Base-by-base conservation (phyloP, 768 basidiomycete species). In the Leccinum uliginosum region DNA sequence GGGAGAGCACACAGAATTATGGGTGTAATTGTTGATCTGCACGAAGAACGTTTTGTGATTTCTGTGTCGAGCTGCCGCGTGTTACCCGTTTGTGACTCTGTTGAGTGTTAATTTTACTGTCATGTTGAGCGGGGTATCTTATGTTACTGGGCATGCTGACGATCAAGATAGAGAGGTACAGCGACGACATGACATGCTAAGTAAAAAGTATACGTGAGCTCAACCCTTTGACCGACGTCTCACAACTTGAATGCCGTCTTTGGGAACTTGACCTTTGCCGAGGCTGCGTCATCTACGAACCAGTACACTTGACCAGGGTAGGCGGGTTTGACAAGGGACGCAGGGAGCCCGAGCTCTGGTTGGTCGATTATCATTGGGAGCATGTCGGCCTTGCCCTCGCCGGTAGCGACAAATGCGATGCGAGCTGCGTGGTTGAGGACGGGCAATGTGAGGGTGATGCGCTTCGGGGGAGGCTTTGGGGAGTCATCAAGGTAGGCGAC, bases 401-500 rank as follows among this genome's bases (percentile, higher is more conserved):
- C 96, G 4, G 84, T 75, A 11, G 86, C 91, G 51, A 99, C 93
- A 67, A 99, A 99, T 0, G 82, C 96, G 57, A 95, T 84, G 58
- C 91, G 82, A 51, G 84, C 79, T 17, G 93, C 90, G 71, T 95
- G 92, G 69, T 93, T 95, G 63, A 95, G 85, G 59, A 94, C 93
- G 48, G 91, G 90, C 66, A 81, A 86, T 47, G 97, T 98, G 62
- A 99, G 80, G 5, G 97, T 98, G 73, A 98, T 89, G 59, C 97
- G 84, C 65, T 81, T 84, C 12, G 85, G 78, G 12, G 97, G 97
- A 0, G 93, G 93, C 73, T 99, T 98, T 23, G 97, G 97, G 38
- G 89, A 89, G 75, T 98, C 93, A 19, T 90, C 85, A 66, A 99
- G 77, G 72, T 85, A 89, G 1, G 95, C 96, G 23, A 99, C 91